Percentiles rank a stretch among this genome's conserved stretches.
Conservation (phyloP, 2,329 filamentous ascomycete species). For the Aspergillus sojae region DNA sequence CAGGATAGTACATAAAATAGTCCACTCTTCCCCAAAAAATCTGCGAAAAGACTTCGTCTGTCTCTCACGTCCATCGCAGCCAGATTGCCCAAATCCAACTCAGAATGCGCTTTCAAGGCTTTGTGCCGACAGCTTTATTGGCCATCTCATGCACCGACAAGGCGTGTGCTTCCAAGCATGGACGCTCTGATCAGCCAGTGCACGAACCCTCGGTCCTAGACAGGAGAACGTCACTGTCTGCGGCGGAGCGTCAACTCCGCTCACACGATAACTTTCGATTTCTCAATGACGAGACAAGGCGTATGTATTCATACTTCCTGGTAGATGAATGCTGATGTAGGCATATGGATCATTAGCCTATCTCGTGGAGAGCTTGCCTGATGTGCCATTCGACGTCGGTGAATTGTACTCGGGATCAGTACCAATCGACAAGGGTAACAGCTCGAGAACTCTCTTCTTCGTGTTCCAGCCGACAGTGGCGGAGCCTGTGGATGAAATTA, state of each 20-base stretch:
- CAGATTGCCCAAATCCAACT: background rate
- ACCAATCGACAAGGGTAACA: slow-evolving; percentile 55
- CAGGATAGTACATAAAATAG: background rate
- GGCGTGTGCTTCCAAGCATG: slow-evolving; percentile 25
- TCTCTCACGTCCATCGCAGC: background rate
- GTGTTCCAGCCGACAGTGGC: slow-evolving; percentile 52
- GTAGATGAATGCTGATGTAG: background rate
- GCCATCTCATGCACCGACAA: slow-evolving; percentile 24
- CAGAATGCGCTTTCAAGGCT: slow-evolving; percentile 30
- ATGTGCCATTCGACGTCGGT: slow-evolving; percentile 69
- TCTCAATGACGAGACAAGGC: slow-evolving; percentile 27
- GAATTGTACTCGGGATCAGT: slow-evolving; percentile 54
- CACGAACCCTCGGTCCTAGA: slow-evolving; percentile 27
- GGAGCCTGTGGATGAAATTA: slow-evolving; percentile 47
- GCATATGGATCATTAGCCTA: slow-evolving; percentile 48
- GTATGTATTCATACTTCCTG: slow-evolving; percentile 20
- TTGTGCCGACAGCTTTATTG: slow-evolving; percentile 28
- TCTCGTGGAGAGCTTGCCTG: slow-evolving; percentile 68
- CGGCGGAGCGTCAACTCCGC: slow-evolving; percentile 15
- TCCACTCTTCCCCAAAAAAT: background rate
- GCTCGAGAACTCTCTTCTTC: slow-evolving; percentile 50
- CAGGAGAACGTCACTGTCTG: slow-evolving; percentile 20
- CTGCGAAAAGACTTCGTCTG: background rate
- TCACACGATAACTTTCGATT: slow-evolving; percentile 30
- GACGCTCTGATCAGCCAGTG: slow-evolving; percentile 28